Evolutionary conservation across 2,329 filamentous ascomycete species (phyloP).

Genomic region (Penicillium corylophilum): DNA sequence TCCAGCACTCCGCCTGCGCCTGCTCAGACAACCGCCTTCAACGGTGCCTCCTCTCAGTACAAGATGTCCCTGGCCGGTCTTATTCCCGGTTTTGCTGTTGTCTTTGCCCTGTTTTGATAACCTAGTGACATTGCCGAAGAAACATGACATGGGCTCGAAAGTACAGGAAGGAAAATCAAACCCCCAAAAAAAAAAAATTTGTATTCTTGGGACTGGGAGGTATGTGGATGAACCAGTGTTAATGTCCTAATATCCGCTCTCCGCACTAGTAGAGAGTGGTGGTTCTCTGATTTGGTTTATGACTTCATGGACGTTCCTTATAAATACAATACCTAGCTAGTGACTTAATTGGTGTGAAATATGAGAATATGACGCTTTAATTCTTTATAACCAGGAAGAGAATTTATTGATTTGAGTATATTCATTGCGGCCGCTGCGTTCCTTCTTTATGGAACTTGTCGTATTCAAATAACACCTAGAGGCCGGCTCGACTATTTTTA

Average conservation of each 20-base stretch:
- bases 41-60: slow-evolving; percentile 19
- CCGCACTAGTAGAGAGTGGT: slow-evolving; percentile 8
- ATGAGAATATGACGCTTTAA: not conserved
- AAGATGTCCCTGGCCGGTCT: slow-evolving; percentile 16
- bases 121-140: not conserved
- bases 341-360: slow-evolving; percentile 13
- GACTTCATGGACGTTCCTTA: slow-evolving; percentile 23
- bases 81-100: slow-evolving; percentile 16
- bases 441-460: too few species aligned
- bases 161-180: slow-evolving; percentile 3
- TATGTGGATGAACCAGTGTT: not conserved
- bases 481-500: too few species aligned
- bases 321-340: slow-evolving; percentile 10
- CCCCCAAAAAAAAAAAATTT: slow-evolving; percentile 12
- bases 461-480: too few species aligned
- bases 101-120: slow-evolving; percentile 20
- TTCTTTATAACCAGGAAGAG: too few species aligned
- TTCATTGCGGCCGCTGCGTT: too few species aligned
- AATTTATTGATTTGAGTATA: too few species aligned
- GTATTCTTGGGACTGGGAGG: slow-evolving; percentile 4
- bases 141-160: not conserved
- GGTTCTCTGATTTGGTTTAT: slow-evolving; percentile 11
- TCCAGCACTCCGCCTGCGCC: not conserved
- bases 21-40: slow-evolving; percentile 14
- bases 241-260: slow-evolving; percentile 4